These are phyloP conservation scores for Danielia oregonensis DNA, from an alignment of 805 yeast species.

Conservation along the genomic window DNA sequence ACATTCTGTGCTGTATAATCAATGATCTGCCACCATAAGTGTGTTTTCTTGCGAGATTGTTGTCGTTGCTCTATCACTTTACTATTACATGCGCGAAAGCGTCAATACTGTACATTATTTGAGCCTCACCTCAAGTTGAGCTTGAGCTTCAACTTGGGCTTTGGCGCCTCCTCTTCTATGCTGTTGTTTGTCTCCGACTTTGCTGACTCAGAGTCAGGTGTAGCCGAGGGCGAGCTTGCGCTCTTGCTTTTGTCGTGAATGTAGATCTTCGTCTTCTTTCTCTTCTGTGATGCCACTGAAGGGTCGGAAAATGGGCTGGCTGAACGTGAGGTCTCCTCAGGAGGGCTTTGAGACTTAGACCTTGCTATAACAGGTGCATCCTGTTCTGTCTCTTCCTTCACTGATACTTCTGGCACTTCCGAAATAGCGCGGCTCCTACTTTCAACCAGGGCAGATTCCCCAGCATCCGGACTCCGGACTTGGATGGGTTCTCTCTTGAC, in stretches of 20 bases:
- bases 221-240: constrained; percentile 8
- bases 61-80: too few species aligned
- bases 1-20: constrained; percentile 15
- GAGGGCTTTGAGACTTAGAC: constrained; percentile 1
- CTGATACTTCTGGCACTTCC: too few species aligned
- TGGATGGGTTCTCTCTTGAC: constrained; percentile 1
- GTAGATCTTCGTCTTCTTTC: constrained; percentile 27
- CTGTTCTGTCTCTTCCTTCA: too few species aligned
- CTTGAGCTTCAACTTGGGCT: constrained; percentile 12
- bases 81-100: too few species aligned
- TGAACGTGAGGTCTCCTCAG: constrained; percentile 4
- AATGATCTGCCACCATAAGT: not conserved
- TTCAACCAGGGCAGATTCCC: too few species aligned
- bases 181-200: not conserved
- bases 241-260: constrained; percentile 17
- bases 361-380: too few species aligned
- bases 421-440: too few species aligned
- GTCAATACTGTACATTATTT: too few species aligned
- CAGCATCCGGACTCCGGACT: too few species aligned
- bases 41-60: constrained; percentile 2
- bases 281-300: constrained; percentile 10
- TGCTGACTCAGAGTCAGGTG: not conserved
- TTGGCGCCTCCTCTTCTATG: constrained; percentile 3
- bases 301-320: constrained; percentile 16
- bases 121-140: constrained; percentile 5